These are phyloP conservation scores for Aspergillus luchuensis DNA, from an alignment of 2,329 filamentous ascomycete genomes.

Conservation along the genomic window DNA sequence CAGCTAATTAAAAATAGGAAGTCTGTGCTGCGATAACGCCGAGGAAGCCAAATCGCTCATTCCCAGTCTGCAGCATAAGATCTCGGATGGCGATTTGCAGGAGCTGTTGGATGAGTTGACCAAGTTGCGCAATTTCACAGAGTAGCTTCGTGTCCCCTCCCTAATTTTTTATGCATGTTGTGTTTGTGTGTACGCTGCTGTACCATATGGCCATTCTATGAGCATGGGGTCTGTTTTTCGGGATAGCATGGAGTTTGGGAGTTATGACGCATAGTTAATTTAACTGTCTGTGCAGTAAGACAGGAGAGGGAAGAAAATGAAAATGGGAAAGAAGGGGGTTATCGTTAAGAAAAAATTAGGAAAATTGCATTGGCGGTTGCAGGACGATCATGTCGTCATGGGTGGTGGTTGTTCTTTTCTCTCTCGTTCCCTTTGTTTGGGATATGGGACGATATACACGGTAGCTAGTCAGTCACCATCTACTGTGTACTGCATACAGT, in stretches of 20 bases:
- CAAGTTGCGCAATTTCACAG: constrained; percentile 64
- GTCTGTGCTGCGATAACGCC: constrained; percentile 84
- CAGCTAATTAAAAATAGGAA: constrained; percentile 60
- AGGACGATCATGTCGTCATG: neutral
- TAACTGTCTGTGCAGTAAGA: neutral
- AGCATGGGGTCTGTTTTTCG: neutral
- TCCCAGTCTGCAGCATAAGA: constrained; percentile 84
- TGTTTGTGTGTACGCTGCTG: neutral
- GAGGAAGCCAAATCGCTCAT: constrained; percentile 98
- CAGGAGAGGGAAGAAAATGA: neutral
- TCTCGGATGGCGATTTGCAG: constrained; percentile 83
- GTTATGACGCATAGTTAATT: constrained; percentile 2
- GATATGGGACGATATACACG: too few relatives aligned
- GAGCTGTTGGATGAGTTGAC: constrained; percentile 87
- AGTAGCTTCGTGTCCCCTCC: constrained; percentile 27
- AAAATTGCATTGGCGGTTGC: neutral
- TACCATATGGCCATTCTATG: neutral
- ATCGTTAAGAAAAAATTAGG: neutral
- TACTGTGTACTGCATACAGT: too few relatives aligned
- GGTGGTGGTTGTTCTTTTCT: neutral
- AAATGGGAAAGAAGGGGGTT: neutral
- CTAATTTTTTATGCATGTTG: neutral
- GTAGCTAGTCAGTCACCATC: too few relatives aligned
- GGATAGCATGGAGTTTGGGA: constrained; percentile 20
- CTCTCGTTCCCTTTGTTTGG: neutral